Percentiles rank a stretch among this genome's conserved stretches.
phyloP scores from a whole-genome alignment of 1,284 basidiomycete genomes.

The Waitea zeae region DNA sequence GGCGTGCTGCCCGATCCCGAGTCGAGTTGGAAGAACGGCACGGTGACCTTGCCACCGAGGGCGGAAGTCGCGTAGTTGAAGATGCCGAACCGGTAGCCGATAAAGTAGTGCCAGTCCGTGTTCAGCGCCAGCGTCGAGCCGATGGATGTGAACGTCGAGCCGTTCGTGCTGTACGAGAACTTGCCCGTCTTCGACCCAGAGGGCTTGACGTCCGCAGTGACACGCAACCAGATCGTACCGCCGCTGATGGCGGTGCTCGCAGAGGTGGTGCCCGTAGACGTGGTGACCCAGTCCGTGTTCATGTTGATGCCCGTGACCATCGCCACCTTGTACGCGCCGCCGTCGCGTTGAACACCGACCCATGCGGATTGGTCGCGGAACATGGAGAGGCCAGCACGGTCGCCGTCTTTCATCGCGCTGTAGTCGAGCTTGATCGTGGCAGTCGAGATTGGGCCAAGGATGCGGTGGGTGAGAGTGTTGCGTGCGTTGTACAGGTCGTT shows the following conservation, averaged over 20 bases:
- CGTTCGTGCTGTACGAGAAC: constrained; percentile 3
- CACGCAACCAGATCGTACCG: constrained; percentile 10
- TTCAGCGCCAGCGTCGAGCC: neutral
- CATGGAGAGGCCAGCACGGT: constrained; percentile 11
- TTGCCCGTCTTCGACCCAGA: constrained; percentile 6
- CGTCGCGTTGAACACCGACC: constrained; percentile 10
- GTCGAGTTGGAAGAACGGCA: constrained; percentile 2
- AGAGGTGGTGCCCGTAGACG: constrained; percentile 8
- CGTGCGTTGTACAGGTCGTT: constrained; percentile 11
- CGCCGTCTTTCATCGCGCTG: constrained; percentile 10
- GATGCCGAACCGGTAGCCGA: constrained; percentile 9
- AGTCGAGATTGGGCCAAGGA: constrained; percentile 11
- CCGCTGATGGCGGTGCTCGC: constrained; percentile 8
- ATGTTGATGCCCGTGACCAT: constrained; percentile 11
- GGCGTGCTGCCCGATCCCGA: neutral
- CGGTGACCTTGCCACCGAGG: constrained; percentile 9
- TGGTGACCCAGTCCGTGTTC: constrained; percentile 9
- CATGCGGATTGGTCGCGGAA: constrained; percentile 12
- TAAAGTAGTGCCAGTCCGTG: neutral
- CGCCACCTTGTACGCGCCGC: constrained; percentile 6
- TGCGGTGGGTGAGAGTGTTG: constrained; percentile 13
- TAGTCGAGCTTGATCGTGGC: constrained; percentile 11
- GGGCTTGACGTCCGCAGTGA: constrained; percentile 9
- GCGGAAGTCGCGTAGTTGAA: constrained; percentile 13
- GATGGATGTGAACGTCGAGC: neutral